Conservation (phyloP, 139 green algal genomes). For the Chlorella sorokiniana region DNA sequence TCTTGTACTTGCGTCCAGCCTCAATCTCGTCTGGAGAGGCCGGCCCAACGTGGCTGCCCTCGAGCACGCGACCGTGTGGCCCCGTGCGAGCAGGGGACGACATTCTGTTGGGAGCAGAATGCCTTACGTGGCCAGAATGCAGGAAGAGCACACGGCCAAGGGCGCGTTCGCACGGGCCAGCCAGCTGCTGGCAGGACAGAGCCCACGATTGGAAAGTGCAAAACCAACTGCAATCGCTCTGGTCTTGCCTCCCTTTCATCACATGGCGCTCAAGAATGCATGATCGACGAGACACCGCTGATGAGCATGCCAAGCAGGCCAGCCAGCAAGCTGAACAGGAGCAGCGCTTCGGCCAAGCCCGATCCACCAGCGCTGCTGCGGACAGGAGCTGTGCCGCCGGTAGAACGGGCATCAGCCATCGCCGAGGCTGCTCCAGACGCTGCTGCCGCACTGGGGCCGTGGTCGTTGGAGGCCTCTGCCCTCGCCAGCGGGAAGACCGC, state of each 20-base stretch:
- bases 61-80: too few species aligned
- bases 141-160: too few species aligned
- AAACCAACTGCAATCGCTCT: too few species aligned
- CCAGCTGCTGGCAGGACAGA: too few species aligned
- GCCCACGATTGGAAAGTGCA: too few species aligned
- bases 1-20: constrained; percentile 6
- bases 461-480: constrained; percentile 2
- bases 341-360: neutral
- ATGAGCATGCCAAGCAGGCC: neutral
- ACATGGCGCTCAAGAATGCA: neutral
- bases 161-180: too few species aligned
- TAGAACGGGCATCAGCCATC: neutral
- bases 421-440: neutral
- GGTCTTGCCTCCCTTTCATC: too few species aligned
- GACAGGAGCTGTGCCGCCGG: neutral
- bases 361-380: neutral
- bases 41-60: too few species aligned
- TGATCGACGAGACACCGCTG: neutral
- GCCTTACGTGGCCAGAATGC: too few species aligned
- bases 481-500: constrained; percentile 12
- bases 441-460: neutral
- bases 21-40: neutral
- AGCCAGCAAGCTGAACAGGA: neutral
- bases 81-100: too few species aligned
- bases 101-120: too few species aligned